Percentiles rank a stretch among this genome's conserved stretches.
These are phyloP conservation scores for Thermomyces lanuginosus DNA, from an alignment of 2,329 filamentous ascomycete species.

Conservation along the genomic window DNA sequence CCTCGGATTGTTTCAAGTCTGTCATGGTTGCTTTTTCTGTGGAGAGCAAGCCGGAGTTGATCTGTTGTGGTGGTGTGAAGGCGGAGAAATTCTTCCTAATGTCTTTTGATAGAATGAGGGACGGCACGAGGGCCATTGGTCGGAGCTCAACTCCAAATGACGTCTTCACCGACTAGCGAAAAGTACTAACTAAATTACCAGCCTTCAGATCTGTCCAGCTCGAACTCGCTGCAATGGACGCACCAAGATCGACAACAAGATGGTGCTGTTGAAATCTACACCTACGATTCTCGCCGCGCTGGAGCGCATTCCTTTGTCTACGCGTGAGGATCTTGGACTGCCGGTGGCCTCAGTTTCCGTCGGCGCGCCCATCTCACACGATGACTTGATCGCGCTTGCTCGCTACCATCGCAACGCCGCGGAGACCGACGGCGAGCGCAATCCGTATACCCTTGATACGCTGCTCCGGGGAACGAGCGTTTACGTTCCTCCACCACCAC, in stretches of 20 bases:
- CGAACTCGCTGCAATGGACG: neutral
- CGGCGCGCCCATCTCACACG: slow-evolving; percentile 26
- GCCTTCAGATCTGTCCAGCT: no score
- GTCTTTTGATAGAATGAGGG: no score
- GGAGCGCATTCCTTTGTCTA: slow-evolving; percentile 17
- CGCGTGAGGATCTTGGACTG: slow-evolving; percentile 19
- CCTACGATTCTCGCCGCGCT: slow-evolving; percentile 23
- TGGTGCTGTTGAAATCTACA: slow-evolving; percentile 29
- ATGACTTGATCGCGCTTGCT: slow-evolving; percentile 23
- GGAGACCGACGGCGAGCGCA: neutral
- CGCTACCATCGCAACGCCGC: slow-evolving; percentile 10
- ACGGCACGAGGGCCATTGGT: no score
- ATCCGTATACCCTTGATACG: slow-evolving; percentile 42
- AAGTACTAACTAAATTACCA: no score
- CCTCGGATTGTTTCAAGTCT: slow-evolving; percentile 13
- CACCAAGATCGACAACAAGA: slow-evolving; percentile 7
- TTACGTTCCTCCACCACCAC: slow-evolving; percentile 63
- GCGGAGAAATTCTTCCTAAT: no score
- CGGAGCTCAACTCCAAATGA: no score
- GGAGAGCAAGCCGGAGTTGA: slow-evolving; percentile 3
- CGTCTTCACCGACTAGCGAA: no score
- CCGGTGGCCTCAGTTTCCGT: slow-evolving; percentile 13
- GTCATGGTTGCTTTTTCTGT: slow-evolving; percentile 10
- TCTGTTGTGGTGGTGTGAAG: no score
- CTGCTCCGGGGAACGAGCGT: slow-evolving; percentile 56